Conservation (phyloP, 495 filamentous ascomycete genomes). For the Xylaria palmicola region DNA sequence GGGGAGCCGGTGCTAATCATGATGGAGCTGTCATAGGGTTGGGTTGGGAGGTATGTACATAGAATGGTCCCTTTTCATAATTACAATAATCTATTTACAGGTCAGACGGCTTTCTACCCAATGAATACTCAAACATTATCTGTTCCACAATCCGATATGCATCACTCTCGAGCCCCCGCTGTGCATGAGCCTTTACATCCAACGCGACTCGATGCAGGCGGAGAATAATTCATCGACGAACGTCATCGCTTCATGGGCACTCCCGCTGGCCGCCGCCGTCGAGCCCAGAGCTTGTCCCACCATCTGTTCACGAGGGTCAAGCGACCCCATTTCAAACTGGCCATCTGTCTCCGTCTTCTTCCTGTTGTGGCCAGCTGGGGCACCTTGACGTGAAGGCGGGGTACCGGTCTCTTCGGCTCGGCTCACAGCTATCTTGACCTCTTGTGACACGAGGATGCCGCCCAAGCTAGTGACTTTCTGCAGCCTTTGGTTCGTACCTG, state of each 20-base stretch:
- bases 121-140: no score
- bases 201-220: conserved; percentile 26
- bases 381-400: not conserved
- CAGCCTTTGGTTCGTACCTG: not conserved
- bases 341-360: conserved; percentile 17
- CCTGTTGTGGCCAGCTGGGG: not conserved
- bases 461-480: conserved; percentile 25
- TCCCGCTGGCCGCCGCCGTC: conserved; percentile 8
- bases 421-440: conserved; percentile 51
- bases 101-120: no score
- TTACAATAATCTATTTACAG: no score
- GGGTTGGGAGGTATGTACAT: no score
- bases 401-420: conserved; percentile 21
- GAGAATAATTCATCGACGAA: conserved; percentile 43
- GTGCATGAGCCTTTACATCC: no score
- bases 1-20: no score
- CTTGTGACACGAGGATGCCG: conserved; percentile 56
- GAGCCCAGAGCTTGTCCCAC: not conserved
- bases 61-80: no score
- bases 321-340: conserved; percentile 16
- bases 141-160: no score
- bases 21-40: not conserved
- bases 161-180: no score
- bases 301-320: no score
- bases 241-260: conserved; percentile 29